phyloP scores from a whole-genome alignment of 345 rosid species.

The Dovyalis caffra region DNA sequence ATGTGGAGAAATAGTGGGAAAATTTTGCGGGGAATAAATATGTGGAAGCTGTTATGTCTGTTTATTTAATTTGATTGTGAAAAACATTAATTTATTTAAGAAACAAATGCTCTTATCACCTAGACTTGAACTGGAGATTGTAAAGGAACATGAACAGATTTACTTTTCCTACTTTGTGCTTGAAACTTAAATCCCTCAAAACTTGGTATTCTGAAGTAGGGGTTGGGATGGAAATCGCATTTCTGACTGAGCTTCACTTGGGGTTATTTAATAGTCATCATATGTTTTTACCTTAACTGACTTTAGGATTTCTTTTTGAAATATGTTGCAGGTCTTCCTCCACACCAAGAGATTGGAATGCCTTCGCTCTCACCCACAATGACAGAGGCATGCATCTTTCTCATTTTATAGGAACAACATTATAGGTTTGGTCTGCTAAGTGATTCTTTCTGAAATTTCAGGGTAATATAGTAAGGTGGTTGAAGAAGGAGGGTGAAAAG shows the following conservation, averaged over 20 bases:
- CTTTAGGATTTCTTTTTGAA: not conserved
- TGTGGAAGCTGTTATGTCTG: too few relatives aligned
- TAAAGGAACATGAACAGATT: not conserved
- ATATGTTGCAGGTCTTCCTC: conserved; percentile 73
- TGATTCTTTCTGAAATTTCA: conserved; percentile 33
- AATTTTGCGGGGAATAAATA: too few relatives aligned
- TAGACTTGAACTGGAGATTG: not conserved
- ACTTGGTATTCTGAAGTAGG: not conserved
- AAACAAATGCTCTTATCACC: not conserved
- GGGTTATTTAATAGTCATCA: not conserved
- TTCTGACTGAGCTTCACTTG: not conserved
- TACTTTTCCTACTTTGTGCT: not conserved
- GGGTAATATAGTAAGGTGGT: conserved; percentile 98
- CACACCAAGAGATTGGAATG: conserved; percentile 98
- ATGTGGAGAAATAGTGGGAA: too few relatives aligned
- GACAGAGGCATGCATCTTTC: conserved; percentile 65
- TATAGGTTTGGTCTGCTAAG: conserved; percentile 19
- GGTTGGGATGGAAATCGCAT: not conserved
- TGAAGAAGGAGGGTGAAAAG: conserved; percentile 97
- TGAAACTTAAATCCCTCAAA: not conserved
- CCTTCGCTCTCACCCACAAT: conserved; percentile 99
- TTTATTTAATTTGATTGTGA: too few relatives aligned
- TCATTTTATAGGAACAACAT: conserved; percentile 5
- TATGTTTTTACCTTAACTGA: not conserved
- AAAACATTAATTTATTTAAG: too few relatives aligned